Conservation (phyloP, 1,139 yeast genomes). For the Geotrichum armillariae region DNA sequence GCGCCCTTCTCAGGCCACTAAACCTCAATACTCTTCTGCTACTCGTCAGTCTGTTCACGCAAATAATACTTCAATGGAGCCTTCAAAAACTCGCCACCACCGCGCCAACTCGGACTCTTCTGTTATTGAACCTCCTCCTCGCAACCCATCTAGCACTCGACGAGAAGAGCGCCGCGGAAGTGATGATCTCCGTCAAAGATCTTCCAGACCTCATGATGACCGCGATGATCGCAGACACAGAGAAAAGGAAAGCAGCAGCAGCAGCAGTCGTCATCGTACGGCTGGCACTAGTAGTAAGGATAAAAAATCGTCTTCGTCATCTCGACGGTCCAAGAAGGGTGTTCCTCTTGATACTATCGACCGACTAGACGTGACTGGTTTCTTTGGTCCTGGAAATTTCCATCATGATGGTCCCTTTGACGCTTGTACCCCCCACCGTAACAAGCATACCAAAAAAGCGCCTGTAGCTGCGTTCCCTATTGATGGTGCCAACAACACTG, state of each 20-base stretch:
- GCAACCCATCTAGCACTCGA: constrained; percentile 17
- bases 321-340: constrained; percentile 42
- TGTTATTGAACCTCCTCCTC: constrained; percentile 27
- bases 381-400: constrained; percentile 80
- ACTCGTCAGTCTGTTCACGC: constrained; percentile 9
- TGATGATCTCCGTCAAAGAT: constrained; percentile 2
- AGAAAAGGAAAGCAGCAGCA: constrained; percentile 4
- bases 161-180: constrained; percentile 17
- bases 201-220: constrained; percentile 10
- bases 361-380: constrained; percentile 90
- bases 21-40: constrained; percentile 4
- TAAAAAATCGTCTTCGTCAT: constrained; percentile 16
- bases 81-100: constrained; percentile 13
- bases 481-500: constrained; percentile 90
- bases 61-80: not conserved
- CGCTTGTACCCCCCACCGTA: constrained; percentile 96
- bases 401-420: constrained; percentile 99
- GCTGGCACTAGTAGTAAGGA: constrained; percentile 5
- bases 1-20: constrained; percentile 11
- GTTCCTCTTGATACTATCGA: constrained; percentile 80
- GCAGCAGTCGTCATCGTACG: constrained; percentile 13
- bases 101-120: constrained; percentile 35
- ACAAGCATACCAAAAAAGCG: constrained; percentile 69
- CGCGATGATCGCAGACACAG: constrained; percentile 8
- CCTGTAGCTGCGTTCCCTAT: constrained; percentile 95